Evolutionary conservation across 2,329 filamentous ascomycete species (phyloP), one percentile per base, ranked within the genome.

Genomic region (Apiospora hydei): DNA sequence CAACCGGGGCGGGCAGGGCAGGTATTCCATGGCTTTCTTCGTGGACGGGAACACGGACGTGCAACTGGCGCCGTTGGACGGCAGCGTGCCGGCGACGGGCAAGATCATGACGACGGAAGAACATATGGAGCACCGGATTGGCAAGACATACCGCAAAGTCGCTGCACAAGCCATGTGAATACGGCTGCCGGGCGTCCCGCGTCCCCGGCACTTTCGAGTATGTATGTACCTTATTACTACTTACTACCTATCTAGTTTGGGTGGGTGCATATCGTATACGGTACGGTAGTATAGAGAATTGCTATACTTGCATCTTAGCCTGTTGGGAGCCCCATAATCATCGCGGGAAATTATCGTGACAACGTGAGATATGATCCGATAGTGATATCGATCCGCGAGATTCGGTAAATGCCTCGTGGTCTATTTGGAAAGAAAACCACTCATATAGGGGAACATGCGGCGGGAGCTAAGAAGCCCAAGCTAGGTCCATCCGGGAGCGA

Each of bases 101-200:
- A 73, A 69, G 53, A 74, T 75, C 14, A 43, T 79, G 26, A 82
- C 80, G 8, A 77, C 77, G 0, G 80, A 80, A 71, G 77, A 80
- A 70, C 79, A 82, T 68, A 80, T 82, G 80, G 72, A 82, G 26
- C 75, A 79, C 70, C 71, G 80, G 18, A 76, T 81, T 49, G 78
- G 77, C 2, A 77, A 76, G 14, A 79, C 78, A 13, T 81, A 78
- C 72, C 76, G 75, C 24, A 67, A 72, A 26, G 75, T 71, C n/a
- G 57, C 34, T 8, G 34, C 30, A 34, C 61, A 70, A 38, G 44
- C 16, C 26, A 13, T 16, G 4, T 61, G 53, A 61, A 38, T 10
- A 13, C 8, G 26, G 18, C 53, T 34, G 26, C 16, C 26, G 24
- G 24, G 49, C 26, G 26, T 30, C 26, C 26, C 26, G 26, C 26